These are phyloP conservation scores for Stereocaulon alpinum DNA, from an alignment of 495 filamentous ascomycete species.

Conservation along the genomic window DNA sequence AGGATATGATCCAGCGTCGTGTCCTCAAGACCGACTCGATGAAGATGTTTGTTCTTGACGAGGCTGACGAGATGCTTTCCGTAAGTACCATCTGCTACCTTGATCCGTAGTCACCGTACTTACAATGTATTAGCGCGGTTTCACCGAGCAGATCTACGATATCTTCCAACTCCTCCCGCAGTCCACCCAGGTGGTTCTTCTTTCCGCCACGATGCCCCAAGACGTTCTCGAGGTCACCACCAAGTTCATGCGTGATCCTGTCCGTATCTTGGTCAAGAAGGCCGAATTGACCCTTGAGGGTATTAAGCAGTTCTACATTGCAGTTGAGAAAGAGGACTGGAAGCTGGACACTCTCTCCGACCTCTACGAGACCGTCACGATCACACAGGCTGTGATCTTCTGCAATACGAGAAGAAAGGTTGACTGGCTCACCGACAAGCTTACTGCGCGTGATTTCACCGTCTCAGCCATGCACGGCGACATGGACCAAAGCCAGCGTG, in stretches of 20 bases:
- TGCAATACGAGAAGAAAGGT: constrained; percentile 99
- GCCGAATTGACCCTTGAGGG: constrained; percentile 97
- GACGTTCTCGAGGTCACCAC: constrained; percentile 98
- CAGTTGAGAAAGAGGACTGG: constrained; percentile 99
- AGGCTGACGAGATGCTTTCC: constrained; percentile 97
- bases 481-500: constrained; percentile 95
- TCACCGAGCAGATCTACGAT: constrained; percentile 99
- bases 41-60: constrained; percentile 99
- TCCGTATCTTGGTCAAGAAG: constrained; percentile 98
- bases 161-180: constrained; percentile 97
- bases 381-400: constrained; percentile 99
- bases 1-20: constrained; percentile 97
- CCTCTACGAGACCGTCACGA: constrained; percentile 97
- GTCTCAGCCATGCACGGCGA: constrained; percentile 99
- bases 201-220: constrained; percentile 96
- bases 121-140: constrained; percentile 58
- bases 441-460: constrained; percentile 94
- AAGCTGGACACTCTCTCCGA: constrained; percentile 98
- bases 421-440: constrained; percentile 99
- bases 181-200: constrained; percentile 92
- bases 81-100: constrained; percentile 39
- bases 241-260: constrained; percentile 99
- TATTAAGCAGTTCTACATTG: constrained; percentile 99
- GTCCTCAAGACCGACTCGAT: constrained; percentile 88
- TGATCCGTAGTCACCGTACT: not conserved